Percentiles rank a stretch among this genome's conserved stretches.
phyloP scores from a whole-genome alignment of 768 basidiomycete species.

The Infundibulicybe gibba region DNA sequence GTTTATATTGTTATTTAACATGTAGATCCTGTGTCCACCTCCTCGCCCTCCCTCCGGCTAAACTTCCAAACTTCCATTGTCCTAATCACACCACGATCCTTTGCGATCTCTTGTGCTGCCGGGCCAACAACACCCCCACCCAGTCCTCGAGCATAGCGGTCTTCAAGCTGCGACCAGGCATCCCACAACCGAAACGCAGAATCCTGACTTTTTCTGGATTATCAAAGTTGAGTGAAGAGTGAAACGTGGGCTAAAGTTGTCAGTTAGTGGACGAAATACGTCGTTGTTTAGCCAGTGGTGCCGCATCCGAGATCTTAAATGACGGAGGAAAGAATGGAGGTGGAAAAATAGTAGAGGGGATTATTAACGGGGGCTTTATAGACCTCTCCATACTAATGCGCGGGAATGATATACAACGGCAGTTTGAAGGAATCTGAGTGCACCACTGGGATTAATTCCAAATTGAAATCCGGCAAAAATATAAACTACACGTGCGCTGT shows the following conservation, averaged over 20 bases:
- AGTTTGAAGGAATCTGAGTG: no score
- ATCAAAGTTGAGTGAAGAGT: conserved; percentile 26
- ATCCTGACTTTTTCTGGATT: conserved; percentile 46
- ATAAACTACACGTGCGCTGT: no score
- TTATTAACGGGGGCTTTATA: conserved; percentile 31
- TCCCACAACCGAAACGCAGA: conserved; percentile 54
- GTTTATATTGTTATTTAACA: conserved; percentile 1
- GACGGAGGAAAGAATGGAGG: conserved; percentile 18
- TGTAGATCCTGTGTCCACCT: conserved; percentile 31
- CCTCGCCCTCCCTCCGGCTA: conserved; percentile 40
- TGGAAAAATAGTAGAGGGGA: conserved; percentile 52
- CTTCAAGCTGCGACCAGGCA: conserved; percentile 66
- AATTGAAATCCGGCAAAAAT: no score
- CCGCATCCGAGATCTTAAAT: conserved; percentile 23
- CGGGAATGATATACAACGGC: no score
- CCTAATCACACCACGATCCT: conserved; percentile 68
- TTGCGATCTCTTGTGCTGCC: conserved; percentile 53
- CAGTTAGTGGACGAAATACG: conserved; percentile 46
- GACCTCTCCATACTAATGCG: no score
- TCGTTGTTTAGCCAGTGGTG: conserved; percentile 45
- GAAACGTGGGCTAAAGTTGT: conserved; percentile 24
- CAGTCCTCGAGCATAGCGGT: conserved; percentile 60
- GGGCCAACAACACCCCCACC: conserved; percentile 81
- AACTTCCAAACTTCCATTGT: conserved; percentile 48
- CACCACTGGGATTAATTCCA: no score